Conservation (phyloP, 2,329 filamentous ascomycete species). For the Lecanoromycetidae sp. region DNA sequence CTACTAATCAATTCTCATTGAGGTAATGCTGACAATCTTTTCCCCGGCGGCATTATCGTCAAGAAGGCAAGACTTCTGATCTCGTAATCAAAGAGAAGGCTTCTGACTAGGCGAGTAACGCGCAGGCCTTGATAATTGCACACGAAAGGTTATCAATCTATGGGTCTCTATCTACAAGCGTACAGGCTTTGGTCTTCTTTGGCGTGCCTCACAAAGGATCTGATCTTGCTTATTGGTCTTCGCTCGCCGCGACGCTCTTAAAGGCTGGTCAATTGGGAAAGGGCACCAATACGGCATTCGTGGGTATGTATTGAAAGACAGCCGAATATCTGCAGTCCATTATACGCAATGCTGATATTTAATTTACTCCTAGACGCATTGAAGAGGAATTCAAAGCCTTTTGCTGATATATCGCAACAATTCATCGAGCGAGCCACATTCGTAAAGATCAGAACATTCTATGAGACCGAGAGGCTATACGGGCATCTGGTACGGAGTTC, state of each 20-base stretch:
- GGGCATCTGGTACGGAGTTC: constrained; percentile 1
- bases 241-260: not conserved
- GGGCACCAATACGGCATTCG: not conserved
- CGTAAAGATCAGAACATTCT: constrained; percentile 18
- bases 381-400: constrained; percentile 6
- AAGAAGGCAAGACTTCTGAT: constrained; percentile 15
- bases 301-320: no score
- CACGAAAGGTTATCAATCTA: not conserved
- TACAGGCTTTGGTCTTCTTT: constrained; percentile 5
- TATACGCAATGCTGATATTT: no score
- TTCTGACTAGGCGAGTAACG: no score
- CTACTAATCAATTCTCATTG: no score
- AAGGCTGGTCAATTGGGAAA: constrained; percentile 1
- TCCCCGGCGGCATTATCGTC: constrained; percentile 17
- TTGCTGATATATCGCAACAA: constrained; percentile 14
- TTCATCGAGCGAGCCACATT: constrained; percentile 15
- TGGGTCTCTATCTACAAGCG: not conserved
- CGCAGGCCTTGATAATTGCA: constrained; percentile 11
- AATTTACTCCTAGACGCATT: not conserved
- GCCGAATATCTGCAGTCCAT: no score
- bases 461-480: constrained; percentile 11
- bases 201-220: constrained; percentile 10
- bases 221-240: constrained; percentile 5
- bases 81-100: not conserved
- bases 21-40: no score